Evolutionary conservation across 331 rosid species (phyloP).

Genomic region (Telfairia occidentalis): DNA sequence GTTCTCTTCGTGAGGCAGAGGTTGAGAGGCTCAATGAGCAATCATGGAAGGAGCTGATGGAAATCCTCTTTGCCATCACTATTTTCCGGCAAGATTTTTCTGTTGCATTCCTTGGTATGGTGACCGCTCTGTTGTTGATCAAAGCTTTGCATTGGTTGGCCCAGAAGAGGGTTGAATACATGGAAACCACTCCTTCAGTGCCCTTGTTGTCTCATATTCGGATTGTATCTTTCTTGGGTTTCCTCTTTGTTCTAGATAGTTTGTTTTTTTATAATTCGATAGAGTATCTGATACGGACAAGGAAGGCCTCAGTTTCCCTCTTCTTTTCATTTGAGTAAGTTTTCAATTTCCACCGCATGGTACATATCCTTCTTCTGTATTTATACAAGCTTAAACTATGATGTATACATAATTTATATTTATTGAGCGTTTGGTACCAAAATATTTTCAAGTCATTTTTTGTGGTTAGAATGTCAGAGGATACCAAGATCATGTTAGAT

Average conservation of each 20-base stretch:
- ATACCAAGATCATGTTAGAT: background rate
- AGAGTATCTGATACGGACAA: constrained; percentile 44
- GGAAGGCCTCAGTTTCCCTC: constrained; percentile 79
- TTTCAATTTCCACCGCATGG: background rate
- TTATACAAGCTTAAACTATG: background rate
- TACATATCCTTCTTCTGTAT: background rate
- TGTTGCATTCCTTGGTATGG: constrained; percentile 83
- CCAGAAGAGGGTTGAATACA: constrained; percentile 94
- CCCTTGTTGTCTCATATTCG: constrained; percentile 68
- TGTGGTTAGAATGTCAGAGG: background rate
- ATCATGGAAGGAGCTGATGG: constrained; percentile 98
- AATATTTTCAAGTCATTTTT: background rate
- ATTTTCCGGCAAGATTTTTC: constrained; percentile 96
- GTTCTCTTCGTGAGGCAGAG: constrained; percentile 90
- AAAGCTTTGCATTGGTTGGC: constrained; percentile 98
- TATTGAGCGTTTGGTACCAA: background rate
- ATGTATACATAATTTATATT: background rate
- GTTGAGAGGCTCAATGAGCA: constrained; percentile 98
- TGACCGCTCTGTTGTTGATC: constrained; percentile 66
- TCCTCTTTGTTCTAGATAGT: constrained; percentile 70
- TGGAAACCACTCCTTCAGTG: constrained; percentile 90
- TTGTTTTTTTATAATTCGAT: constrained; percentile 56
- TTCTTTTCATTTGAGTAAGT: constrained; percentile 93
- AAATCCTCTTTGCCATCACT: constrained; percentile 88
- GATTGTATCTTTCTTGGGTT: constrained; percentile 86